Evolutionary conservation across 2,329 filamentous ascomycete species (phyloP).

Genomic region (Claviceps paspali): DNA sequence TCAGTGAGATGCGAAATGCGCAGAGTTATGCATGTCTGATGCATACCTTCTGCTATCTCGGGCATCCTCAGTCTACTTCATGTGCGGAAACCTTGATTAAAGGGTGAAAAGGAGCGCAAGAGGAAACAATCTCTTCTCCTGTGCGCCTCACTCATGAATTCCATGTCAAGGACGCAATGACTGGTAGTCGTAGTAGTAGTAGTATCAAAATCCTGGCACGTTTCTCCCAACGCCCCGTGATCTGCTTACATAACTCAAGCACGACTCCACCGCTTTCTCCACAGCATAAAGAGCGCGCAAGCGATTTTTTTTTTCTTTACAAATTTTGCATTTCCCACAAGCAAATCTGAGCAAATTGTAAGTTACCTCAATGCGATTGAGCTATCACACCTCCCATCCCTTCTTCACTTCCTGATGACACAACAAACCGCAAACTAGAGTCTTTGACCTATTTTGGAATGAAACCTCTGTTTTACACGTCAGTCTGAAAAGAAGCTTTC

Average conservation of each 20-base stretch:
- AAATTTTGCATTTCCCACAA: too few relatives aligned
- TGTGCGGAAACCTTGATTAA: too few relatives aligned
- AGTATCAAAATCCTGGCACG: too few relatives aligned
- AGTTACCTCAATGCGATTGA: slow-evolving; percentile 3
- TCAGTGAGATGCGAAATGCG: not conserved
- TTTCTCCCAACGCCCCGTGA: slow-evolving; percentile 18
- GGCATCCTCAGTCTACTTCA: slow-evolving; percentile 36
- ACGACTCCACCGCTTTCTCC: slow-evolving; percentile 8
- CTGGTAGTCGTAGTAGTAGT: too few relatives aligned
- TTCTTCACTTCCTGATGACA: slow-evolving; percentile 55
- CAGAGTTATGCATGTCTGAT: not conserved
- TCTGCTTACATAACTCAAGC: slow-evolving; percentile 10
- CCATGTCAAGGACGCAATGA: too few relatives aligned
- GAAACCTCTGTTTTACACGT: slow-evolving; percentile 77
- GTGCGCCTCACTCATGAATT: not conserved
- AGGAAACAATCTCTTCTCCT: not conserved
- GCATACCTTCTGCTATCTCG: slow-evolving; percentile 44
- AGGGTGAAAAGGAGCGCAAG: too few relatives aligned
- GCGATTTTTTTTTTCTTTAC: slow-evolving; percentile 16
- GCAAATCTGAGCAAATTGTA: slow-evolving; percentile 7
- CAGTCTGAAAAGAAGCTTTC: slow-evolving; percentile 56
- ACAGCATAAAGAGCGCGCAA: slow-evolving; percentile 10
- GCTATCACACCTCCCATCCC: not conserved
- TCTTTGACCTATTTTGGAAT: slow-evolving; percentile 76
- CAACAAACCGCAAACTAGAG: slow-evolving; percentile 85